These are phyloP conservation scores for Microcyclospora pomicola DNA, from an alignment of 2,329 filamentous ascomycete genomes.

Conservation along the genomic window DNA sequence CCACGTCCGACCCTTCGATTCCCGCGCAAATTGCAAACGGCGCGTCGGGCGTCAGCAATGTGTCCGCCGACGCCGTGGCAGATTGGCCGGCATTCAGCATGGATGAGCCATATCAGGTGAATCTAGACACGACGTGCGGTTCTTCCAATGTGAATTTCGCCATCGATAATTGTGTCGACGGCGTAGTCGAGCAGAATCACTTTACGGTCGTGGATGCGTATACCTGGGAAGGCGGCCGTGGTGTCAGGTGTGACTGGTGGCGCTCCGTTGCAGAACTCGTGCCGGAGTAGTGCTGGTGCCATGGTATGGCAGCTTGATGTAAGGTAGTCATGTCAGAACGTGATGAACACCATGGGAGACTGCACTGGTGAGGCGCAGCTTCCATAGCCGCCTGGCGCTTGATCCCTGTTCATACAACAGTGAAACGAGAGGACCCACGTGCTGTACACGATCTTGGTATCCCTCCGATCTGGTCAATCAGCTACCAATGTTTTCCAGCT, in stretches of 20 bases:
- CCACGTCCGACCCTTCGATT: slow-evolving; percentile 29
- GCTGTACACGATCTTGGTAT: too few species aligned
- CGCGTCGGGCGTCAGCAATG: slow-evolving; percentile 16
- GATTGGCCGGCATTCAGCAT: slow-evolving; percentile 19
- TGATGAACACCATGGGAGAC: too few species aligned
- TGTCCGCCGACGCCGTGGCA: slow-evolving; percentile 7
- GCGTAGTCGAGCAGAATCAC: slow-evolving; percentile 24
- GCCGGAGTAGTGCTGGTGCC: slow-evolving; percentile 12
- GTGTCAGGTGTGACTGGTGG: slow-evolving; percentile 36
- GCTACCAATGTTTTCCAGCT: too few species aligned
- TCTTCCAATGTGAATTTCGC: neutral
- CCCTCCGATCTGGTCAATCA: too few species aligned
- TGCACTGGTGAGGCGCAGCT: too few species aligned
- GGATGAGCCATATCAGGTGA: slow-evolving; percentile 26
- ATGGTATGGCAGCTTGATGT: too few species aligned
- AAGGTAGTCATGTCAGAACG: too few species aligned
- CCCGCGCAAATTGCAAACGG: slow-evolving; percentile 19
- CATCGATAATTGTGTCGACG: slow-evolving; percentile 11
- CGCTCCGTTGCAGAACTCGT: slow-evolving; percentile 15
- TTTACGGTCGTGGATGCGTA: slow-evolving; percentile 31
- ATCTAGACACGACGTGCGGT: slow-evolving; percentile 34
- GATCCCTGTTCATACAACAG: too few species aligned
- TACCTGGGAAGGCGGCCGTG: slow-evolving; percentile 36
- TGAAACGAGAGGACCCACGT: too few species aligned
- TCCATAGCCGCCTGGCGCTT: too few species aligned